A percentile compares a stretch with the other conserved stretches of the same genome.
Conservation (phyloP, 176 grass and related monocot genomes). For the Aegilops longissima region DNA sequence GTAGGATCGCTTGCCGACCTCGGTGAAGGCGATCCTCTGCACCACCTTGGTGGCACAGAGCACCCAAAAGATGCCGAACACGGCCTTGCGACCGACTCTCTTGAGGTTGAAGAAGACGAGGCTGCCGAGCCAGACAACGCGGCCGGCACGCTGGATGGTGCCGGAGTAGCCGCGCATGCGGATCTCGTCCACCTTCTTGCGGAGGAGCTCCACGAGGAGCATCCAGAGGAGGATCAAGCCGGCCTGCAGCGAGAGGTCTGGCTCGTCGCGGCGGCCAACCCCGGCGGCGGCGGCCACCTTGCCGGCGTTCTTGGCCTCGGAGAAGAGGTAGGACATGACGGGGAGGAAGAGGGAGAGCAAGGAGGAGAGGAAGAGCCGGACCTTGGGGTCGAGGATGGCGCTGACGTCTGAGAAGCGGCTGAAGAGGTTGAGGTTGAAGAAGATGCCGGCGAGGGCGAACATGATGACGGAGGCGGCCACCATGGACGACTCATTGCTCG, state of each 20-base stretch:
- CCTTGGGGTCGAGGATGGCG: background rate
- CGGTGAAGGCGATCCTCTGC: background rate
- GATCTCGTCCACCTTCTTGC: slow-evolving; percentile 6
- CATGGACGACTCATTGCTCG: background rate
- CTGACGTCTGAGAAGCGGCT: background rate
- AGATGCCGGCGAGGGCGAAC: background rate
- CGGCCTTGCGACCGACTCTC: background rate
- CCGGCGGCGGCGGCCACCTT: background rate
- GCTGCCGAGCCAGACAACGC: background rate
- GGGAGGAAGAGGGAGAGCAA: background rate
- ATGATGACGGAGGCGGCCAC: background rate
- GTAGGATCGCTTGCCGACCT: background rate
- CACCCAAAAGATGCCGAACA: slow-evolving; percentile 10
- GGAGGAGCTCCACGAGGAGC: slow-evolving; percentile 17
- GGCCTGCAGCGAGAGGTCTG: background rate
- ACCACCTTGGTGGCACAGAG: background rate
- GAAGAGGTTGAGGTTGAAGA: slow-evolving; percentile 8
- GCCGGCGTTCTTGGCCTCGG: background rate
- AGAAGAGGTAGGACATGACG: slow-evolving; percentile 9
- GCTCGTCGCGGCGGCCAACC: background rate
- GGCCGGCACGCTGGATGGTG: background rate
- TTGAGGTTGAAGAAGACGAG: slow-evolving; percentile 16
- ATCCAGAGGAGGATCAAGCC: background rate
- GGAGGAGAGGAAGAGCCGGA: background rate
- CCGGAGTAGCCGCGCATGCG: background rate